These are phyloP conservation scores for Diospyros kaki DNA, from an alignment of 148 eudicot genomes.

Conservation along the genomic window DNA sequence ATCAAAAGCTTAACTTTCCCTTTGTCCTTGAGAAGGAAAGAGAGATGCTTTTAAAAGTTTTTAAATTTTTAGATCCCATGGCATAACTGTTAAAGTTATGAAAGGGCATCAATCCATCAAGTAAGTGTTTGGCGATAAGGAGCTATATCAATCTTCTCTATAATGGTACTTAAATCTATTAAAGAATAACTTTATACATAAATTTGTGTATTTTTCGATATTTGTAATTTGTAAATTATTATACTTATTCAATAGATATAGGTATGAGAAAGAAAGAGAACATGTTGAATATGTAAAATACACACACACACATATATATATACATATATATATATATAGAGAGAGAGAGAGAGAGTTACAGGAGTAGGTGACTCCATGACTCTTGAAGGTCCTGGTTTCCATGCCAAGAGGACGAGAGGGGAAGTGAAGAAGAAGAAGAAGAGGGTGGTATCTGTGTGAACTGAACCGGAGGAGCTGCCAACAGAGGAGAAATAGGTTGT, in stretches of 20 bases:
- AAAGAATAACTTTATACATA: too few relatives aligned
- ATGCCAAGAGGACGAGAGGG: constrained; percentile 36
- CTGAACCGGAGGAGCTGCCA: constrained; percentile 19
- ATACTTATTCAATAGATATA: too few relatives aligned
- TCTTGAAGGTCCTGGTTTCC: constrained; percentile 49
- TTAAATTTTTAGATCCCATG: neutral
- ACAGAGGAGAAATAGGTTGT: constrained; percentile 15
- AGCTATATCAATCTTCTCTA: too few relatives aligned
- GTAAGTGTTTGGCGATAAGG: too few relatives aligned
- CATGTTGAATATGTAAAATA: too few relatives aligned
- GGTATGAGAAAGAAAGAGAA: too few relatives aligned
- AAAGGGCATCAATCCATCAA: neutral
- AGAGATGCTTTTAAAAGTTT: neutral
- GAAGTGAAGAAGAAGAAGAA: constrained; percentile 24
- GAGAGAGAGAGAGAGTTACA: constrained; percentile 38
- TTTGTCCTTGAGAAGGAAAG: neutral
- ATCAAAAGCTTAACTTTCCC: neutral
- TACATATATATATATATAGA: too few relatives aligned
- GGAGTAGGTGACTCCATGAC: constrained; percentile 70
- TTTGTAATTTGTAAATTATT: too few relatives aligned
- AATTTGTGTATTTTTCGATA: too few relatives aligned
- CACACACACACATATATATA: too few relatives aligned
- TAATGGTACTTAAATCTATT: too few relatives aligned
- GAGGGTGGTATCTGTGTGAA: constrained; percentile 9
- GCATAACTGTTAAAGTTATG: neutral